Evolutionary conservation across 2,329 filamentous ascomycete species (phyloP), one percentile per base, ranked within the genome.

Genomic region (Alternaria sp.): DNA sequence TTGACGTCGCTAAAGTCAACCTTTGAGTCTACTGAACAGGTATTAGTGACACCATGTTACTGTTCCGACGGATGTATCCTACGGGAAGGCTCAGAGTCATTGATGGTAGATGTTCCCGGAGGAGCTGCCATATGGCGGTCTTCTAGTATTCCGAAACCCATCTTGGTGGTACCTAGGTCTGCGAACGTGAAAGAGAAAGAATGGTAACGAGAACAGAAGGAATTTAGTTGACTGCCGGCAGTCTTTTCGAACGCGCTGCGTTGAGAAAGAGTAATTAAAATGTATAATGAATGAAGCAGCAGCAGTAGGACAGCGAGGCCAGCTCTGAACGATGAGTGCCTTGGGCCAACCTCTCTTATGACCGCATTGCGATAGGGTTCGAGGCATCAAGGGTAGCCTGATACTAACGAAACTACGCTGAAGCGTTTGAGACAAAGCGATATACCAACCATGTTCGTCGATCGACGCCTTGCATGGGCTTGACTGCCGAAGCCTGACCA

Each of bases 91-190:
- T 37, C 60, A 12, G 62, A 55, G 3, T 60, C 70, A 9, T 72
- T 73, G 55, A 78, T 72, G 0, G 68, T 76, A 15, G 71, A 72
- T 4, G 76, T 78, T 9, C 76, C 76, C 4, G 75, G 75, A 49
- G 75, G 76, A 12, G 69, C 58, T 37, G 68, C 75, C 76, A 76
- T 77, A 21, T 73, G 63, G 18, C 59, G 55, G 61, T 77, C 74
- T 47, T 79, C 64, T 8, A 79, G 62, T 12, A 79, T 62, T 6
- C 76, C 75, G 55, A 75, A 71, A 64, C 72, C 75, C 75, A 78
- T 78, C 1, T 69, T 74, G 25, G 10, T 20, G 46, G 37, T 61
- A 41, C 14, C 51, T 21, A 47, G 15, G 30, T 49, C 37, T n/a
- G 15, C 15, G 1, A 46, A 51, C 46, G 28, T 15, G 14, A 5